Percentiles rank a stretch among this genome's conserved stretches.
These are phyloP conservation scores for Paramicrosporidium saccamoebae DNA, from an alignment of 371 early-diverging fungal species.

Conservation along the genomic window DNA sequence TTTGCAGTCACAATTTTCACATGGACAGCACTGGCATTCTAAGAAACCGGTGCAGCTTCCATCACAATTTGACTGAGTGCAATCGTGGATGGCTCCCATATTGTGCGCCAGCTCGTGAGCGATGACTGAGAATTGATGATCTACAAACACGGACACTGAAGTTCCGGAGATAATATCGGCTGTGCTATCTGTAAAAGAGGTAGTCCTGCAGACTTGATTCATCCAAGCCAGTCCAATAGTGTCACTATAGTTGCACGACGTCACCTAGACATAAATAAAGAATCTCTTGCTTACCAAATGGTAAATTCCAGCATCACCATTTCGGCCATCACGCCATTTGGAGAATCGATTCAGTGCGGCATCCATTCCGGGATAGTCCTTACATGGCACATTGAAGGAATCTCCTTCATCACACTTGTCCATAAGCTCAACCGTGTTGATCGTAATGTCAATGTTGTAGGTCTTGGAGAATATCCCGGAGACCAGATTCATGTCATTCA, in stretches of 20 bases:
- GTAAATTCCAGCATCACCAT: conserved; percentile 52
- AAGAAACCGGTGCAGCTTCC: conserved; percentile 8
- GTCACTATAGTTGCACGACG: conserved; percentile 43
- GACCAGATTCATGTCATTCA: conserved; percentile 31
- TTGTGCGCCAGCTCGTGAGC: conserved; percentile 83
- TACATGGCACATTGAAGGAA: conserved; percentile 49
- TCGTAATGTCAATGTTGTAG: conserved; percentile 56
- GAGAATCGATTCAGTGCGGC: conserved; percentile 56
- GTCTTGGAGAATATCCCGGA: conserved; percentile 51
- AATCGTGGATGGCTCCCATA: conserved; percentile 23
- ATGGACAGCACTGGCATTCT: conserved; percentile 33
- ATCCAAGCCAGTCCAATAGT: conserved; percentile 84
- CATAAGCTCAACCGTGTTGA: conserved; percentile 29
- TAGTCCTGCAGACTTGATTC: conserved; percentile 24
- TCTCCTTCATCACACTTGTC: conserved; percentile 7
- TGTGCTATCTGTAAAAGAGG: conserved; percentile 8
- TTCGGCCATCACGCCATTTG: conserved; percentile 36
- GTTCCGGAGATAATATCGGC: conserved; percentile 22
- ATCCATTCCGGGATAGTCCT: conserved; percentile 22
- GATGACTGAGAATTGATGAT: conserved; percentile 71
- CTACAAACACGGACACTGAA: conserved; percentile 46
- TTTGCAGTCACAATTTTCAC: conserved; percentile 28
- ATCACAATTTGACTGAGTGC: conserved; percentile 13
- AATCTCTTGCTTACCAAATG: too few relatives aligned
- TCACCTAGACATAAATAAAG: too few relatives aligned